These are phyloP conservation scores for Passiflora organensis DNA, from an alignment of 345 rosid species.

Conservation along the genomic window DNA sequence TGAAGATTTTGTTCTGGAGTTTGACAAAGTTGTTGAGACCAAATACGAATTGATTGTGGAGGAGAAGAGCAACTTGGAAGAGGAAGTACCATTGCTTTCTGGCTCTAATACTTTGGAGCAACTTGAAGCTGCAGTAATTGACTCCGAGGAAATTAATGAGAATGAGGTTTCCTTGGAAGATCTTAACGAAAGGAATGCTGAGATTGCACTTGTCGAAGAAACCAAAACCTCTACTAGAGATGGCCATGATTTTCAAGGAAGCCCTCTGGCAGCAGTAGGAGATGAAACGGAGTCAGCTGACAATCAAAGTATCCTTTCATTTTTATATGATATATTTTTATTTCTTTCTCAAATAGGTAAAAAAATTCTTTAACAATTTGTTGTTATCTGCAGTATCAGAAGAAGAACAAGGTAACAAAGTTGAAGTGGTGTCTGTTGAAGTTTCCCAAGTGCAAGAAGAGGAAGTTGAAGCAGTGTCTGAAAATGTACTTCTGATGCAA, in stretches of 20 bases:
- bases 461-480: no score
- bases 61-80: conserved; percentile 17
- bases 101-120: conserved; percentile 22
- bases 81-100: conserved; percentile 20
- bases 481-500: no score
- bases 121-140: conserved; percentile 16
- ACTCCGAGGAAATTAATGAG: conserved; percentile 19
- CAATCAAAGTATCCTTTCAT: conserved; percentile 35
- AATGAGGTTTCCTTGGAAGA: conserved; percentile 6
- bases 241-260: conserved; percentile 23
- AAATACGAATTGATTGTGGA: conserved; percentile 32
- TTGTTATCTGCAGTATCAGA: conserved; percentile 27
- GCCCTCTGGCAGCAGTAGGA: conserved; percentile 2
- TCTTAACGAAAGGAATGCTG: conserved; percentile 6
- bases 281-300: conserved; percentile 22
- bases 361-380: background rate
- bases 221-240: conserved; percentile 8
- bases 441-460: no score
- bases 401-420: no score
- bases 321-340: background rate
- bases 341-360: background rate
- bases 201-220: conserved; percentile 23
- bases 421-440: no score
- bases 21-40: conserved; percentile 30
- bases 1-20: conserved; percentile 75